These are phyloP conservation scores for Penicillium verhagenii DNA, from an alignment of 495 filamentous ascomycete genomes.

Conservation along the genomic window DNA sequence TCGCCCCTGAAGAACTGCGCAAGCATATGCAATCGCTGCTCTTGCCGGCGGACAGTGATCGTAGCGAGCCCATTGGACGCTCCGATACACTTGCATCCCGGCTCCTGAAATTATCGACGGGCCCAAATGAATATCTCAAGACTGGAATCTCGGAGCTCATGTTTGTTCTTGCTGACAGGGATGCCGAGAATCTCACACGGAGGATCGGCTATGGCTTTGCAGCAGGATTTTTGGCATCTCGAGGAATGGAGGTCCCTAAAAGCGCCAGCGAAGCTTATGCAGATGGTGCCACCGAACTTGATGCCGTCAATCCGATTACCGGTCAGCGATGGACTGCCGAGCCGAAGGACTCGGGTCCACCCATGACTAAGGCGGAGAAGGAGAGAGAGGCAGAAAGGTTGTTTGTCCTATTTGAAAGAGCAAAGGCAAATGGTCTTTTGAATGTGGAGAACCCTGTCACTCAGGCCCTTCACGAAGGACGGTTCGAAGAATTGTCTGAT, in stretches of 20 bases:
- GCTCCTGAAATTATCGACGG: constrained; percentile 77
- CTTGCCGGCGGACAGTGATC: constrained; percentile 75
- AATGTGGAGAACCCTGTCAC: constrained; percentile 82
- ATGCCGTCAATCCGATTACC: constrained; percentile 78
- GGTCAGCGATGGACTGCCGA: constrained; percentile 80
- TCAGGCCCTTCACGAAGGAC: constrained; percentile 70
- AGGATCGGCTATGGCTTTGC: constrained; percentile 93
- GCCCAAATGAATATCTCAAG: constrained; percentile 67
- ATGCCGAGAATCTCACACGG: constrained; percentile 67
- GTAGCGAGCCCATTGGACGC: constrained; percentile 74
- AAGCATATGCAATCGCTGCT: constrained; percentile 63
- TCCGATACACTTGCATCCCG: constrained; percentile 72
- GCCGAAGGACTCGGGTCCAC: constrained; percentile 49
- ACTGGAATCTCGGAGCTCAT: constrained; percentile 75
- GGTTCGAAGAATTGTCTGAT: constrained; percentile 67
- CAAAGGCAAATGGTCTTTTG: constrained; percentile 80
- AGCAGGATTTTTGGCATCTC: constrained; percentile 80
- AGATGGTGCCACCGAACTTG: constrained; percentile 34
- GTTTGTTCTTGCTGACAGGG: constrained; percentile 80
- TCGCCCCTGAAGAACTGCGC: constrained; percentile 64
- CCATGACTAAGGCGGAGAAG: constrained; percentile 90
- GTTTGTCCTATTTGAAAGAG: constrained; percentile 93
- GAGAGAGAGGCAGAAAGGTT: constrained; percentile 89
- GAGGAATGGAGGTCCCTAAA: constrained; percentile 73
- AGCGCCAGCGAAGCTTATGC: constrained; percentile 59